A percentile compares a stretch with the other conserved stretches of the same genome.
Evolutionary conservation across 1,139 yeast genomes (phyloP).

Genomic region (Protomyces macrosporus): DNA sequence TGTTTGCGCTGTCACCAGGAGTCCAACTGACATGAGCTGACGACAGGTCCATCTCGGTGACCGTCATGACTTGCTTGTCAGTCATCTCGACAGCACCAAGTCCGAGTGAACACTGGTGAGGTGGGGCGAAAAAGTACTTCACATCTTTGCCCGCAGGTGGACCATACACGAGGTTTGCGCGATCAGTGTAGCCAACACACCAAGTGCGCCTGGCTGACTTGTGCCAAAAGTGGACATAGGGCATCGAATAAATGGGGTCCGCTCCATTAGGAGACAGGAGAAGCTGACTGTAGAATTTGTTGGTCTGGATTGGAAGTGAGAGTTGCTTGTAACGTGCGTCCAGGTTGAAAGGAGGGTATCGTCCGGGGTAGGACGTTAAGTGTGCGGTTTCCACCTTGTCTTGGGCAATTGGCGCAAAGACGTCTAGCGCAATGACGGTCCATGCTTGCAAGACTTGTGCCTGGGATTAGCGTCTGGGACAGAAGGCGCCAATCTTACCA

Average conservation of each 20-base stretch:
- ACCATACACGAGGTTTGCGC: slow-evolving; percentile 43
- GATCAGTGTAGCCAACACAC: slow-evolving; percentile 55
- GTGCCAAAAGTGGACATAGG: slow-evolving; percentile 57
- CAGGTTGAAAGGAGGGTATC: slow-evolving; percentile 35
- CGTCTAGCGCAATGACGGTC: neutral
- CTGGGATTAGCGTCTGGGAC: too few species aligned
- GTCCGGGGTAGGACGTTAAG: slow-evolving; percentile 30
- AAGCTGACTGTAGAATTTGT: slow-evolving; percentile 65
- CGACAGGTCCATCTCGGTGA: slow-evolving; percentile 48
- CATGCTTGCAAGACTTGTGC: too few species aligned
- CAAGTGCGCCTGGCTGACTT: slow-evolving; percentile 47
- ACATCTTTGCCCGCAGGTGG: slow-evolving; percentile 34
- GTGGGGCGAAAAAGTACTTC: slow-evolving; percentile 54
- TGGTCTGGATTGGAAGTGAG: slow-evolving; percentile 47
- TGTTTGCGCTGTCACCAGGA: slow-evolving; percentile 35
- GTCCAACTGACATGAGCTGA: slow-evolving; percentile 53
- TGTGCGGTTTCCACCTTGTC: neutral
- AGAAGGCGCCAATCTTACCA: too few species aligned
- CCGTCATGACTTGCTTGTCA: slow-evolving; percentile 41
- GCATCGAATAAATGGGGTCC: slow-evolving; percentile 51
- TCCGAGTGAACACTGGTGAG: slow-evolving; percentile 49
- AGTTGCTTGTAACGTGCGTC: neutral
- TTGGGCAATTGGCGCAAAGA: slow-evolving; percentile 17
- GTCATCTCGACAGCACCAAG: slow-evolving; percentile 53
- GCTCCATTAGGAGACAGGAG: slow-evolving; percentile 50